Evolutionary conservation across 495 filamentous ascomycete species (phyloP), one percentile per base, ranked within the genome.

Genomic region (Endocarpon pusillum): DNA sequence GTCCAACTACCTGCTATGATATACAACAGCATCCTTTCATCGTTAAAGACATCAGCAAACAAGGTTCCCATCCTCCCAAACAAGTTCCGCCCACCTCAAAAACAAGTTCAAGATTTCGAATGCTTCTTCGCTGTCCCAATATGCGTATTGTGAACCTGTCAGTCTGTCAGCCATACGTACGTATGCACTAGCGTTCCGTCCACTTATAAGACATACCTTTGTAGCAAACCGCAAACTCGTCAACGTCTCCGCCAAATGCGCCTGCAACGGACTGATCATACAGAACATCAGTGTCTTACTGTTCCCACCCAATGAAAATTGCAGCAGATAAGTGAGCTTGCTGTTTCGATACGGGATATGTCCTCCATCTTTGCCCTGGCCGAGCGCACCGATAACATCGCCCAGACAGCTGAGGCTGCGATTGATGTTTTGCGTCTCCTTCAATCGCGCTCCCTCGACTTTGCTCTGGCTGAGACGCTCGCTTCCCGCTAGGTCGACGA

Each of bases 271-370:
- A 49, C 78, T 86, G 41, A 91, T 78, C 83, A 94, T 96, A 53
- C 96, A 83, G 45, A 99, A 93, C 89, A 96, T 99, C 40, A 99
- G 78, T 3, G 91, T 96, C 58, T 94, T 91, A 36, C 78, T 83
- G 49, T 94, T 94, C 21, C 91, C 91, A 11, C 89, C 85, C 0
- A 99, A 68, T 1, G 84, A 93, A 40, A 85, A 92, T 71, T 94
- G 81, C 16, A 99, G 69, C 19, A 99, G 70, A 40, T 96, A 94
- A 7, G 89, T 97, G 35, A 97, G 68, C 71, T 94, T 96, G 48
- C 80, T 89, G 54, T 94, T 94, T 19, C 89, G 59, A 55, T 96
- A 97, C 7, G 91, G 91, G 34, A 99, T 70, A 46, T 94, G 89
- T 14, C 69, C 73, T 9, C 79, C 83, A 27, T 81, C 78, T 43